Evolutionary conservation across 176 grass and related monocot genomes (phyloP).

Genomic region (Musa troglodytarum): DNA sequence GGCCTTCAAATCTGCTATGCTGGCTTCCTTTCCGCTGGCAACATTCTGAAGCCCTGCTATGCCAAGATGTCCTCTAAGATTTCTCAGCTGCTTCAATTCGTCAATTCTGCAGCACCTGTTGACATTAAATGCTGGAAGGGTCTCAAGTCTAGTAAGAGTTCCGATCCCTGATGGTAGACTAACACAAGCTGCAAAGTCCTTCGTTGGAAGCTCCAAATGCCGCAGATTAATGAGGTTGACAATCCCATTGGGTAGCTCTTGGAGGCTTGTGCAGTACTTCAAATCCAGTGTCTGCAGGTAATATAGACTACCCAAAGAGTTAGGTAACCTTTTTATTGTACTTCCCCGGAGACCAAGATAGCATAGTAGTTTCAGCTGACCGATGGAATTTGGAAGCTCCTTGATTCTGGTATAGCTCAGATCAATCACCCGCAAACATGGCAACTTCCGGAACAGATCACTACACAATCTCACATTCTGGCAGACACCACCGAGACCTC

Average conservation of each 20-base stretch:
- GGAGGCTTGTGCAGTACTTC: slow-evolving; percentile 22
- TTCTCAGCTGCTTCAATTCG: slow-evolving; percentile 4
- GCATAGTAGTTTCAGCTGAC: neutral
- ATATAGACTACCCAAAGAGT: slow-evolving; percentile 1
- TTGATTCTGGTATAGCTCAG: slow-evolving; percentile 24
- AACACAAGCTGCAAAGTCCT: neutral
- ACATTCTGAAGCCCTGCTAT: neutral
- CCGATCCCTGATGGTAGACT: neutral
- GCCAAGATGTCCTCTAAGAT: slow-evolving; percentile 10
- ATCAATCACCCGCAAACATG: slow-evolving; percentile 27
- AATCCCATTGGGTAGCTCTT: slow-evolving; percentile 20
- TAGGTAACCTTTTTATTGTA: slow-evolving; percentile 21
- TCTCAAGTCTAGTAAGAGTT: slow-evolving; percentile 18
- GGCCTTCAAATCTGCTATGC: slow-evolving; percentile 4
- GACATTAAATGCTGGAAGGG: slow-evolving; percentile 25
- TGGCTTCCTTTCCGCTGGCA: neutral
- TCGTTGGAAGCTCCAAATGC: slow-evolving; percentile 18
- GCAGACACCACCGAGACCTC: neutral
- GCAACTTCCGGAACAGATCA: slow-evolving; percentile 16
- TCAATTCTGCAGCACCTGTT: neutral
- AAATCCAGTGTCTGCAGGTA: slow-evolving; percentile 37
- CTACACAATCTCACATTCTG: slow-evolving; percentile 10
- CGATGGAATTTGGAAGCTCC: slow-evolving; percentile 28
- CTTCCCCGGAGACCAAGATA: slow-evolving; percentile 13
- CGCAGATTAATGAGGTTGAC: slow-evolving; percentile 34